A percentile compares a stretch with the other conserved stretches of the same genome.
Evolutionary conservation across 495 filamentous ascomycete genomes (phyloP).

Genomic region (Penicillium coprophilum): DNA sequence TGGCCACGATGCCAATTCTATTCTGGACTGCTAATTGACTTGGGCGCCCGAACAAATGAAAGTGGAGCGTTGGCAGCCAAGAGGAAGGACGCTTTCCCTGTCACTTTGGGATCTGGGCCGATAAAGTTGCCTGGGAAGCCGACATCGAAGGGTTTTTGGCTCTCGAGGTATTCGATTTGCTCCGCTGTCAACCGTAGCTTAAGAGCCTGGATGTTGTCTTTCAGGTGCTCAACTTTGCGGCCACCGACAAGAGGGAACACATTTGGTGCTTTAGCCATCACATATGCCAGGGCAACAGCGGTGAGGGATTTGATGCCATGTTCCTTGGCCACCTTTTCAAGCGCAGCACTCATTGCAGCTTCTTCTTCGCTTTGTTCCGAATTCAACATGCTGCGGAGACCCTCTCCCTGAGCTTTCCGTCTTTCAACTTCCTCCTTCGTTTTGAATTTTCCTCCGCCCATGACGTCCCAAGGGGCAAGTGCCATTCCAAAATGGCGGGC

Average conservation of each 20-base stretch:
- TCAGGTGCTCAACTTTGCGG: slow-evolving; percentile 58
- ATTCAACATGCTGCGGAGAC: slow-evolving; percentile 18
- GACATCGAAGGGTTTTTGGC: slow-evolving; percentile 44
- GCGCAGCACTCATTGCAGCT: slow-evolving; percentile 42
- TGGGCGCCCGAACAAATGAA: background rate
- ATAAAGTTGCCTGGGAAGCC: slow-evolving; percentile 56
- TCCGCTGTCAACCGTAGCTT: slow-evolving; percentile 48
- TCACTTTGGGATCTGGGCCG: slow-evolving; percentile 35
- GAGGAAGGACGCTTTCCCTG: slow-evolving; percentile 16
- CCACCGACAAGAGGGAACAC: slow-evolving; percentile 72
- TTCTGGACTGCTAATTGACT: background rate
- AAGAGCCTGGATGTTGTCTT: slow-evolving; percentile 58
- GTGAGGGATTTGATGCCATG: slow-evolving; percentile 49
- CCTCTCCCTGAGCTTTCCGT: slow-evolving; percentile 31
- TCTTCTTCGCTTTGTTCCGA: slow-evolving; percentile 39
- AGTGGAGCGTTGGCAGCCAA: background rate
- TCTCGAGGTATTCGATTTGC: slow-evolving; percentile 57
- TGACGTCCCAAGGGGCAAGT: slow-evolving; percentile 51
- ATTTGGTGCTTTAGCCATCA: slow-evolving; percentile 66
- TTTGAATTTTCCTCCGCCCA: slow-evolving; percentile 56
- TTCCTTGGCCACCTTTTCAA: slow-evolving; percentile 53
- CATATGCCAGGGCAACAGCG: slow-evolving; percentile 66
- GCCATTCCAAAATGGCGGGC: slow-evolving; percentile 57
- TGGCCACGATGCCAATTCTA: background rate
- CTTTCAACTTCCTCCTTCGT: slow-evolving; percentile 31